Percentiles rank a stretch among this genome's conserved stretches.
Evolutionary conservation across 345 rosid genomes (phyloP).

Genomic region (Syzygium oleosum): DNA sequence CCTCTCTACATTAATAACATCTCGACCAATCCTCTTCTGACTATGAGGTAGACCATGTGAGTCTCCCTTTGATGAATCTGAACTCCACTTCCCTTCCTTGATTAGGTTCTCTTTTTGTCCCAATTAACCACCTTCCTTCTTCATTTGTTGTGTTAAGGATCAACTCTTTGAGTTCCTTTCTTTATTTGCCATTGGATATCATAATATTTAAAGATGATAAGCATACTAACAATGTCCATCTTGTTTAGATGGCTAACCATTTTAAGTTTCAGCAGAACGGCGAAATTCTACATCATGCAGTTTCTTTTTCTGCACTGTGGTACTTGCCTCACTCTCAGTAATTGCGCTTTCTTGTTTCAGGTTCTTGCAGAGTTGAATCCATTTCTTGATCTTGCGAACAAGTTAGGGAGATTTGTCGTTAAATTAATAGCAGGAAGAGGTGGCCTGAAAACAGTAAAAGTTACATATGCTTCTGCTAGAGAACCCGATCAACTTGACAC

Average conservation of each 20-base stretch:
- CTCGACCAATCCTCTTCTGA: neutral
- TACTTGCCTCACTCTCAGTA: neutral
- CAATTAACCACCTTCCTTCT: neutral
- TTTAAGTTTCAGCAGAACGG: neutral
- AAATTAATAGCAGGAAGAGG: slow-evolving; percentile 80
- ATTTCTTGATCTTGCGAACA: slow-evolving; percentile 59
- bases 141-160: neutral
- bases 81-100: neutral
- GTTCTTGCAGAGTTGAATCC: slow-evolving; percentile 81
- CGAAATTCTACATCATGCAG: neutral
- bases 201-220: neutral
- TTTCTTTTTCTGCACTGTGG: neutral
- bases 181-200: neutral
- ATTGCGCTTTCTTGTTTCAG: slow-evolving; percentile 14
- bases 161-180: neutral
- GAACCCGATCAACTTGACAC: slow-evolving; percentile 81
- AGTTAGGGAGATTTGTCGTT: slow-evolving; percentile 70
- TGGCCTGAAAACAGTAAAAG: slow-evolving; percentile 68
- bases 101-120: neutral
- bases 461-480: slow-evolving; percentile 67
- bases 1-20: neutral
- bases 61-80: neutral
- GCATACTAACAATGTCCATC: neutral
- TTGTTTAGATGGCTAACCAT: neutral
- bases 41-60: neutral